phyloP scores from a whole-genome alignment of 2,329 filamentous ascomycete genomes.

The Ceratocystiopsis minuta region DNA sequence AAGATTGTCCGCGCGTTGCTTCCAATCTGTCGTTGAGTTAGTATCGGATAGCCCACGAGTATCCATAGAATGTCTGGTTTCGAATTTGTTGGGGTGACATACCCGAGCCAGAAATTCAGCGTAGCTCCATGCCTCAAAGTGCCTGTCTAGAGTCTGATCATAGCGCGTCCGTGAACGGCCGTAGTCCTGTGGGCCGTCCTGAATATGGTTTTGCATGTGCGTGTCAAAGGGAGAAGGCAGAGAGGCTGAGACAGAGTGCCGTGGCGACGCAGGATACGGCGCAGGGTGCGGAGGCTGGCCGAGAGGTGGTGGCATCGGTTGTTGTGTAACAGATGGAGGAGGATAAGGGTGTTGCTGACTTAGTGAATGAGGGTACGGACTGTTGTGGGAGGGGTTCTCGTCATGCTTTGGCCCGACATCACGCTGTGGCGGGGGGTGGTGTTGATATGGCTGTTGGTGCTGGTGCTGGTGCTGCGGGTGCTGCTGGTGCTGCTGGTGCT shows the following conservation, averaged over 20 bases:
- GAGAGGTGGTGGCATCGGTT: slow-evolving; percentile 17
- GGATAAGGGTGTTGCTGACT: slow-evolving; percentile 7
- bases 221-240: slow-evolving; percentile 28
- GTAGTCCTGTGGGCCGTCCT: slow-evolving; percentile 19
- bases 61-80: no score
- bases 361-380: slow-evolving; percentile 12
- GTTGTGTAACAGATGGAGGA: neutral
- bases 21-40: slow-evolving; percentile 24
- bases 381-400: slow-evolving; percentile 2
- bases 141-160: slow-evolving; percentile 21
- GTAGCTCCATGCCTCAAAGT: slow-evolving; percentile 36
- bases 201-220: slow-evolving; percentile 22
- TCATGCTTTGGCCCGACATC: neutral
- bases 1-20: slow-evolving; percentile 33
- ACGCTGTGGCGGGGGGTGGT: slow-evolving; percentile 12
- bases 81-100: slow-evolving; percentile 10
- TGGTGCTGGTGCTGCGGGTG: slow-evolving; percentile 9
- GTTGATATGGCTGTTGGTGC: slow-evolving; percentile 20
- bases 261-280: slow-evolving; percentile 30
- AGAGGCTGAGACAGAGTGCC: slow-evolving; percentile 25
- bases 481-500: slow-evolving; percentile 10
- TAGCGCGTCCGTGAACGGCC: slow-evolving; percentile 4
- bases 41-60: neutral
- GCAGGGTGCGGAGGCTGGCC: slow-evolving; percentile 30
- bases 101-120: slow-evolving; percentile 33